Evolutionary conservation across 2,329 filamentous ascomycete genomes (phyloP).

Genomic region (Stachybotrys elegans): DNA sequence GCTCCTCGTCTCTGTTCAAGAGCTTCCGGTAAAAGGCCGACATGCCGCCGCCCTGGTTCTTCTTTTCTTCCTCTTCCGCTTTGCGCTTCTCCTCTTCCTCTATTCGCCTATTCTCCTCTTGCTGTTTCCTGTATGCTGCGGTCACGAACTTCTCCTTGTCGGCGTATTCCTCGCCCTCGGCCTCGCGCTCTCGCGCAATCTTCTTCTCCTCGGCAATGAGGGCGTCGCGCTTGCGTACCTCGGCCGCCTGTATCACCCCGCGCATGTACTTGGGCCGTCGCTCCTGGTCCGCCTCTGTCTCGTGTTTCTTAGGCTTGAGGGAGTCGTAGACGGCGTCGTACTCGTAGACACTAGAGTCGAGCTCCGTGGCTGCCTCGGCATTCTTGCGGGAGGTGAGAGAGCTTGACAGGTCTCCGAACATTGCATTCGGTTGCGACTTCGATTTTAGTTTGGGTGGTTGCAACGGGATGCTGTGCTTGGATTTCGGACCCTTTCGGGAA

Average conservation of each 20-base stretch:
- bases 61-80: constrained; percentile 60
- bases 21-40: constrained; percentile 72
- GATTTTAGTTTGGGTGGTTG: constrained; percentile 39
- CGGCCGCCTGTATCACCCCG: constrained; percentile 66
- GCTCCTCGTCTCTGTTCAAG: constrained; percentile 64
- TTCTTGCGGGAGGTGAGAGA: constrained; percentile 58
- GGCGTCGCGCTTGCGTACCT: constrained; percentile 71
- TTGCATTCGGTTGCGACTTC: constrained; percentile 35
- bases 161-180: constrained; percentile 73
- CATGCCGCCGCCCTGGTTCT: constrained; percentile 65
- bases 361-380: constrained; percentile 57
- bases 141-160: constrained; percentile 87
- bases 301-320: constrained; percentile 61
- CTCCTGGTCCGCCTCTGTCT: constrained; percentile 47
- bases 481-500: constrained; percentile 27
- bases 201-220: constrained; percentile 76
- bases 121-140: constrained; percentile 74
- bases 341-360: constrained; percentile 76
- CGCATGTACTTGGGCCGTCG: constrained; percentile 75
- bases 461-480: constrained; percentile 24
- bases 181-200: constrained; percentile 70
- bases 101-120: constrained; percentile 65
- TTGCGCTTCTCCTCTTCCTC: constrained; percentile 66
- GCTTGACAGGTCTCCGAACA: constrained; percentile 63
- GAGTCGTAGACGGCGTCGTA: constrained; percentile 81